Base-by-base conservation (phyloP, 1,139 yeast genomes). In the Saccharomyces hybrid region DNA sequence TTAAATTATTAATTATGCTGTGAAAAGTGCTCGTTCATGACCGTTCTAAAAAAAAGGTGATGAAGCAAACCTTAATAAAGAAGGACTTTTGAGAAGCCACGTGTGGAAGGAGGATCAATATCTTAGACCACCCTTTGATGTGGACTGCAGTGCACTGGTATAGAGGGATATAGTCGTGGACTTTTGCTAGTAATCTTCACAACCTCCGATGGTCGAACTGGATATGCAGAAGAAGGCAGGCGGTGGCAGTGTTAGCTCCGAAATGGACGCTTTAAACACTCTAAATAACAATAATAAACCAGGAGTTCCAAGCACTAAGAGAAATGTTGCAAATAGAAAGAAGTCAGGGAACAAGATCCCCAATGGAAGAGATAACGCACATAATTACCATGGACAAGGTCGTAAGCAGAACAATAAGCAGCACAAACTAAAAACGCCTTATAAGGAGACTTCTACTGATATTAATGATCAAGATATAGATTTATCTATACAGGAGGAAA, bases 401-500 rank as follows among this genome's bases (percentile, higher is more conserved):
- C 56, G 53, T 32, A 47, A 52, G 19, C 53, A 54, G 14, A 54
- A 48, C 28, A 55, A 48, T 49, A 54, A 56, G 31, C 55, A 54
- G 34, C 57, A 54, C 49, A 52, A 42, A 42, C 28, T 28, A 31
- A 46, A 44, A 11, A 38, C 49, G 34, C 42, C 48, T 47, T 44
- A 38, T 8, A 49, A 19, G 44, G 24, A 38, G 12, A 16, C 44
- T 8, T 14, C 21, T 16, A 9, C 24, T 38, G 11, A 16, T 8
- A 48, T 24, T 42, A 47, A 6, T 38, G 21, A 47, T 14, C n/a
- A 47, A n/a, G 48, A 24, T 46, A 58, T 66, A 32, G 69, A 66
- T 49, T 47, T 66, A 3, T 63, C 69, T 29, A 60, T 73, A n/a
- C 71, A 72, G 51, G 76, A 75, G 50, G 72, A 74, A 54, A 57